Percentiles rank a stretch among this genome's conserved stretches.
These are phyloP conservation scores for Gossypium mustelinum DNA, from an alignment of 345 rosid species.

Conservation along the genomic window DNA sequence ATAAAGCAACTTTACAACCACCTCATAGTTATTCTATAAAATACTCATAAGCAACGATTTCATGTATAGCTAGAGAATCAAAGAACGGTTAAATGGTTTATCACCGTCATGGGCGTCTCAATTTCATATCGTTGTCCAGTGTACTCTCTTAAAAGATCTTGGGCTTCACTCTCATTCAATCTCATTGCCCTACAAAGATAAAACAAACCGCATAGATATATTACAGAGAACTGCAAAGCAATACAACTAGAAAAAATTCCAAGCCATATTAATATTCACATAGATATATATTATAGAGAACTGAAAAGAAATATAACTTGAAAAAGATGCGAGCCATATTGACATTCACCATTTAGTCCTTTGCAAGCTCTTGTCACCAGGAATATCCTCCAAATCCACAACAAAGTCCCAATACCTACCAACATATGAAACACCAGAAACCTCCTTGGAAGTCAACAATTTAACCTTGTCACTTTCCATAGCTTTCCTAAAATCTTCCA, in stretches of 20 bases:
- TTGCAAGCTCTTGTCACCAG: conserved; percentile 78
- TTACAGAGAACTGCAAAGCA: neutral
- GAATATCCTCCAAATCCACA: conserved; percentile 80
- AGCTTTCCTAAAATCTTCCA: conserved; percentile 68
- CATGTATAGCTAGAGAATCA: conserved; percentile 9
- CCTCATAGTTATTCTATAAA: neutral
- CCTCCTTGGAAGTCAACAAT: conserved; percentile 70
- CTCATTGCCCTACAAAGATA: conserved; percentile 61
- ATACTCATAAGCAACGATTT: neutral
- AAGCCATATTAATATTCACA: neutral
- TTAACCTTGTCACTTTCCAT: conserved; percentile 59
- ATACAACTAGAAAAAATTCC: neutral
- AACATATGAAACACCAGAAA: conserved; percentile 21
- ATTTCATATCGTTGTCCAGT: conserved; percentile 66
- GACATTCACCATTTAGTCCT: conserved; percentile 73
- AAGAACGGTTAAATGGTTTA: conserved; percentile 10
- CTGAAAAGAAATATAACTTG: neutral
- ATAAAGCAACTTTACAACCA: conserved; percentile 2
- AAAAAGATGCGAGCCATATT: neutral
- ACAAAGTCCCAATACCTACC: conserved; percentile 48
- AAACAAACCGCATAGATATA: neutral
- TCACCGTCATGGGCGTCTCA: conserved; percentile 70
- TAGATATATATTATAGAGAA: neutral
- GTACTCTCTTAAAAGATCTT: conserved; percentile 58
- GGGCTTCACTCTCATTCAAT: conserved; percentile 55